Evolutionary conservation across 1,139 yeast genomes (phyloP).

Genomic region (Geotrichum aggregatum): DNA sequence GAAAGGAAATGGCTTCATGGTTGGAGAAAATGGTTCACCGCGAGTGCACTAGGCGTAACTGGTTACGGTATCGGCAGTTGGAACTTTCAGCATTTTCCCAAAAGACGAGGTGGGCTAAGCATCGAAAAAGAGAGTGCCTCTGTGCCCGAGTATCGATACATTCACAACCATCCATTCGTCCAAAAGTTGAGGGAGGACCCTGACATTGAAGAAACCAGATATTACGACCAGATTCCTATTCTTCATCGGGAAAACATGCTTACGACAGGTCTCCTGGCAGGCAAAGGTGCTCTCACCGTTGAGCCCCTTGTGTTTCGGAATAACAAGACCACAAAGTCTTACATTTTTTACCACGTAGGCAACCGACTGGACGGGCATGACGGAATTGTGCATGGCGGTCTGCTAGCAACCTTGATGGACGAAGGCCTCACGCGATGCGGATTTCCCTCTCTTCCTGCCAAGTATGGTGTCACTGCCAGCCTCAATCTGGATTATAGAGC

Average conservation of each 20-base stretch:
- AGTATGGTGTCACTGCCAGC: constrained; percentile 20
- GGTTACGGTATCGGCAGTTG: constrained; percentile 18
- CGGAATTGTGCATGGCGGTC: constrained; percentile 83
- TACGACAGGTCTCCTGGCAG: constrained; percentile 31
- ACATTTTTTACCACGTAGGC: constrained; percentile 46
- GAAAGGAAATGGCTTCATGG: constrained; percentile 5
- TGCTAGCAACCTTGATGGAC: constrained; percentile 60
- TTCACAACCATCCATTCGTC: constrained; percentile 28
- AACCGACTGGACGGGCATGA: constrained; percentile 82
- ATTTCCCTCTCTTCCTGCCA: constrained; percentile 21
- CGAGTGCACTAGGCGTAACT: constrained; percentile 6
- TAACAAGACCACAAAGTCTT: constrained; percentile 18
- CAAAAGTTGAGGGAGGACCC: constrained; percentile 25
- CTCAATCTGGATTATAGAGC: constrained; percentile 18
- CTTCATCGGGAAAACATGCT: constrained; percentile 30
- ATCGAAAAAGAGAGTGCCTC: constrained; percentile 9
- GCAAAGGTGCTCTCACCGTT: constrained; percentile 30
- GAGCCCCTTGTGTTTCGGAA: constrained; percentile 32
- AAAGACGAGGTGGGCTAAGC: background rate
- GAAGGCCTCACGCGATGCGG: constrained; percentile 21
- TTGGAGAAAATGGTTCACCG: constrained; percentile 15
- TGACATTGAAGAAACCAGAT: constrained; percentile 25
- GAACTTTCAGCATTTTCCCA: constrained; percentile 15
- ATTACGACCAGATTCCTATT: constrained; percentile 30
- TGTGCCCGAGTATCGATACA: constrained; percentile 24